These are phyloP conservation scores for Naganishia randhawae DNA, from an alignment of 768 basidiomycete genomes.

Conservation along the genomic window DNA sequence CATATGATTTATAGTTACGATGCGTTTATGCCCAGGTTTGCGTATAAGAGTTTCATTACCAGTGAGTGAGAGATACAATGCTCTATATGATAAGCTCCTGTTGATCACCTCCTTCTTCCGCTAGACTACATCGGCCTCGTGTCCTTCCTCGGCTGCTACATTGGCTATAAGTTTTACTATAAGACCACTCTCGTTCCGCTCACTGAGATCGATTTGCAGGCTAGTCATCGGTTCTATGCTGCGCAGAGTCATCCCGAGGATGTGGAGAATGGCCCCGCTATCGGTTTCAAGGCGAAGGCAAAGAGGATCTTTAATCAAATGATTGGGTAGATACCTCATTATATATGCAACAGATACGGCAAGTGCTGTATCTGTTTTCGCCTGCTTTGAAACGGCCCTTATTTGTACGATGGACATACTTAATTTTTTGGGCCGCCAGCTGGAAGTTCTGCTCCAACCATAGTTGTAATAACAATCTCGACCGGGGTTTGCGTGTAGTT, in stretches of 20 bases:
- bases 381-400: too few species aligned
- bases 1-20: constrained; percentile 42
- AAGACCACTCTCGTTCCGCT: constrained; percentile 13
- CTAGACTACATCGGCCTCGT: constrained; percentile 17
- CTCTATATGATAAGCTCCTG: too few species aligned
- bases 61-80: background rate
- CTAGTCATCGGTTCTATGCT: constrained; percentile 20
- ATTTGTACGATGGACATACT: too few species aligned
- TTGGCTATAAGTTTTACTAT: constrained; percentile 19
- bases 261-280: background rate
- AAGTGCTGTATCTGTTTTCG: too few species aligned
- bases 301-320: constrained; percentile 5
- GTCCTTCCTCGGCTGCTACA: constrained; percentile 17
- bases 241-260: background rate
- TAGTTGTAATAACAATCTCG: too few species aligned
- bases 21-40: constrained; percentile 62
- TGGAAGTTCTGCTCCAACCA: too few species aligned
- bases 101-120: background rate
- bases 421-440: too few species aligned
- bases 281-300: constrained; percentile 21
- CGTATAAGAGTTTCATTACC: constrained; percentile 52
- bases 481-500: too few species aligned
- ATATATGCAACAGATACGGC: too few species aligned
- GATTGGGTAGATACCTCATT: background rate
- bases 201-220: constrained; percentile 6